A percentile compares a stretch with the other conserved stretches of the same genome.
Evolutionary conservation across 345 rosid genomes (phyloP).

Genomic region (Carallia brachiata): DNA sequence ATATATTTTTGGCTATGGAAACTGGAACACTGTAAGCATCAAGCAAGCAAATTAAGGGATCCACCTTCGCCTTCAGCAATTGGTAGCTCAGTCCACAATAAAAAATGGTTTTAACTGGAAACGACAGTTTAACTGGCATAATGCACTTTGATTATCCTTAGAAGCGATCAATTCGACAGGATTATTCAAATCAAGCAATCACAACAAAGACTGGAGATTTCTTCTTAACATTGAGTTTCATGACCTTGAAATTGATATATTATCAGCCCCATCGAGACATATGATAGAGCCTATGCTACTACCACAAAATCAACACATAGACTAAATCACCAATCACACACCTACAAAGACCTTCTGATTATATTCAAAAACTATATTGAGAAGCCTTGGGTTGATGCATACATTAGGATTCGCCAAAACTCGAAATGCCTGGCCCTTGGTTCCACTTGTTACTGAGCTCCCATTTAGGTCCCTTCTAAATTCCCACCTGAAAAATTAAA

Average conservation of each 20-base stretch:
- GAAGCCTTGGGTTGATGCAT: constrained; percentile 41
- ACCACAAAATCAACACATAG: constrained; percentile 4
- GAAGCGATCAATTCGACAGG: not conserved
- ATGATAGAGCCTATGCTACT: constrained; percentile 6
- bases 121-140: too few relatives aligned
- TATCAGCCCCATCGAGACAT: constrained; percentile 1
- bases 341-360: constrained; percentile 35
- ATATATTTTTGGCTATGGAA: not conserved
- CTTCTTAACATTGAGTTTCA: not conserved
- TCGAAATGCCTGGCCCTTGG: constrained; percentile 53
- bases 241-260: not conserved
- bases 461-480: constrained; percentile 36
- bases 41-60: not conserved
- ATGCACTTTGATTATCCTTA: too few relatives aligned
- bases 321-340: constrained; percentile 29
- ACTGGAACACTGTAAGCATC: not conserved
- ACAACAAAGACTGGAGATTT: not conserved
- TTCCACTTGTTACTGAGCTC: constrained; percentile 28
- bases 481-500: constrained; percentile 37
- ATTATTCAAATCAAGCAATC: not conserved
- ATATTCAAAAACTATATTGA: constrained; percentile 31
- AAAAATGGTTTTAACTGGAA: too few relatives aligned
- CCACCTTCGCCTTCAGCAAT: too few relatives aligned
- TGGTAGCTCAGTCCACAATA: too few relatives aligned
- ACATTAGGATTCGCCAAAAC: constrained; percentile 74